Conservation (phyloP, 2,329 filamentous ascomycete species). For the Clonostachys rhizophaga region DNA sequence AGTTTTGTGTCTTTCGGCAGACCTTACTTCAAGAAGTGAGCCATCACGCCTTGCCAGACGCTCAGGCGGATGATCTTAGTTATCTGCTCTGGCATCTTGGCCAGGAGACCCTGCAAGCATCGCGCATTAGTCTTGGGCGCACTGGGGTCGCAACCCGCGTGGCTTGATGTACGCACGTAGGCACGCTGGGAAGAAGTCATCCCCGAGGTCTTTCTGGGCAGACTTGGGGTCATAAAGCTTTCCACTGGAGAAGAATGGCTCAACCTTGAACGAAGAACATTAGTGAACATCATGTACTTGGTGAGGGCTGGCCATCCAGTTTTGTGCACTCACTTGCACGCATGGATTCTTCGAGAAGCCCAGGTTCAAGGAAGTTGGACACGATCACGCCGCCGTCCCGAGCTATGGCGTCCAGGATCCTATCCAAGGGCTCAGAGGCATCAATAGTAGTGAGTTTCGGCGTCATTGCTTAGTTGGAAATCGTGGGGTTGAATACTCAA, state of each 20-base stretch:
- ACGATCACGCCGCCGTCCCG: slow-evolving; percentile 1
- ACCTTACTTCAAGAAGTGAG: background rate
- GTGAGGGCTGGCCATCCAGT: background rate
- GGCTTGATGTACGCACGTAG: background rate
- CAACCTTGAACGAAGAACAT: too few species aligned
- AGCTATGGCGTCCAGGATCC: background rate
- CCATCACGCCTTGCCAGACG: background rate
- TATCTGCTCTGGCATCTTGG: background rate
- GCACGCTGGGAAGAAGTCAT: slow-evolving; percentile 1
- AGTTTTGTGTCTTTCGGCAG: too few species aligned
- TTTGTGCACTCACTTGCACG: background rate
- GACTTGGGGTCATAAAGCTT: background rate
- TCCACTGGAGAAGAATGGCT: too few species aligned
- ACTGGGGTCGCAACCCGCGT: background rate
- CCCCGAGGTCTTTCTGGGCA: background rate
- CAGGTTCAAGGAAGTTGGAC: background rate
- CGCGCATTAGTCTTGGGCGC: background rate
- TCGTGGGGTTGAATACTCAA: too few species aligned
- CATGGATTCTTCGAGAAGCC: background rate
- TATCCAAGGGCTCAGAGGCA: background rate
- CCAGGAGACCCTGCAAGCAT: background rate
- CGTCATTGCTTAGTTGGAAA: too few species aligned
- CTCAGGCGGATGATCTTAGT: background rate
- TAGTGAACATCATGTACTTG: too few species aligned
- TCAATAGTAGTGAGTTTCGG: background rate